These are phyloP conservation scores for Colletotrichum sp. DNA, from an alignment of 2,329 filamentous ascomycete genomes.

Conservation along the genomic window DNA sequence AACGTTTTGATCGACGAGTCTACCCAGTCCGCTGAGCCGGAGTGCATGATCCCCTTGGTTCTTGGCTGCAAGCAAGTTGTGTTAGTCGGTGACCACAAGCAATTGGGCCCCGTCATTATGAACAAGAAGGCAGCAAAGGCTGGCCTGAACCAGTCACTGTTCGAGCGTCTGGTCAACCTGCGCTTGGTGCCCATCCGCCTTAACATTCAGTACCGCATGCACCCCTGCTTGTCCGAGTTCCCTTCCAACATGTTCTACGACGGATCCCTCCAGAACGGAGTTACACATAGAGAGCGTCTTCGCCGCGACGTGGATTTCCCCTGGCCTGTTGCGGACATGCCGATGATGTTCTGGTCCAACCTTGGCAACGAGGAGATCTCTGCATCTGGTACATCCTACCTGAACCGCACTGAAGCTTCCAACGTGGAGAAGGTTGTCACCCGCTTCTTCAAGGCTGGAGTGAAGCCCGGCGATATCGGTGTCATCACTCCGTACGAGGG, in stretches of 20 bases:
- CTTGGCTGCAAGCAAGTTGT: constrained; percentile 98
- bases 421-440: constrained; percentile 99
- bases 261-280: constrained; percentile 93
- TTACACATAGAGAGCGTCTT: constrained; percentile 86
- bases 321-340: constrained; percentile 91
- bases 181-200: constrained; percentile 88
- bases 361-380: constrained; percentile 98
- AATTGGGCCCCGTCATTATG: constrained; percentile 98
- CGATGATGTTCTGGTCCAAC: constrained; percentile 99
- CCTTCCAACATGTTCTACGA: constrained; percentile 99
- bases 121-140: constrained; percentile 99
- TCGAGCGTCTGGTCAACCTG: constrained; percentile 94
- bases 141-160: constrained; percentile 96
- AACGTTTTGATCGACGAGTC: constrained; percentile 98
- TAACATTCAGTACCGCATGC: constrained; percentile 99
- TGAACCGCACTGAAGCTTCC: constrained; percentile 95
- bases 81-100: constrained; percentile 97
- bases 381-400: constrained; percentile 94
- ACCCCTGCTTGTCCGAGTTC: constrained; percentile 95
- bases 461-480: constrained; percentile 92
- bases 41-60: constrained; percentile 98
- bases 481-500: constrained; percentile 99
- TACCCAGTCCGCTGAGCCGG: constrained; percentile 95
- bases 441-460: constrained; percentile 97
- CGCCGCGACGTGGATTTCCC: constrained; percentile 96